These are phyloP conservation scores for Neurospora tetraspora DNA, from an alignment of 495 filamentous ascomycete species.

Conservation along the genomic window DNA sequence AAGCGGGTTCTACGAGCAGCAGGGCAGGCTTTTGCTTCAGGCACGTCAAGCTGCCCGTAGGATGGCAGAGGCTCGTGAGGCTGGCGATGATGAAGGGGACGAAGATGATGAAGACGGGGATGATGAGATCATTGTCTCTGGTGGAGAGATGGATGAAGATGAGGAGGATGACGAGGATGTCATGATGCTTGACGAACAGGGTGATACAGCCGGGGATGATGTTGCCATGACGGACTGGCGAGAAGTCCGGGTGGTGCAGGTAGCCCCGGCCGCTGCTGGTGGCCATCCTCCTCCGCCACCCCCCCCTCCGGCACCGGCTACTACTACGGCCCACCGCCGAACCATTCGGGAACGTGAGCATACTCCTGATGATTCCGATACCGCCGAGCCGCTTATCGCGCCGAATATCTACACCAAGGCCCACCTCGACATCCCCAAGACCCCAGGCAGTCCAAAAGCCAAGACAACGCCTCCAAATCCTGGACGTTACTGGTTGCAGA, in stretches of 20 bases:
- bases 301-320: constrained; percentile 41
- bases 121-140: constrained; percentile 23
- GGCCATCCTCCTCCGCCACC: constrained; percentile 57
- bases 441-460: constrained; percentile 32
- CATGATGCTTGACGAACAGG: constrained; percentile 25
- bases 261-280: constrained; percentile 59
- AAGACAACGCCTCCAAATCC: constrained; percentile 33
- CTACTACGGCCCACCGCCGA: constrained; percentile 26
- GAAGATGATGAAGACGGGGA: constrained; percentile 42
- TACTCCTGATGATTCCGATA: constrained; percentile 51
- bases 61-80: constrained; percentile 40
- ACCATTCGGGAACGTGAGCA: constrained; percentile 39
- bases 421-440: constrained; percentile 48
- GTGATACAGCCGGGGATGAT: constrained; percentile 44
- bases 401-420: constrained; percentile 43
- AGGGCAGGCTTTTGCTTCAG: constrained; percentile 21
- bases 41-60: constrained; percentile 39
- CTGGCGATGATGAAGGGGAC: constrained; percentile 67
- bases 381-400: constrained; percentile 46
- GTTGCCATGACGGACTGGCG: constrained; percentile 46
- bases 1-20: constrained; percentile 20
- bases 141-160: constrained; percentile 35
- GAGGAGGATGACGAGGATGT: constrained; percentile 45
- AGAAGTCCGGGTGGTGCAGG: constrained; percentile 37
- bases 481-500: constrained; percentile 79